A percentile compares a stretch with the other conserved stretches of the same genome.
Conservation (phyloP, 192 early-diverging fungal genomes). For the Chytriomyces hyalinus region DNA sequence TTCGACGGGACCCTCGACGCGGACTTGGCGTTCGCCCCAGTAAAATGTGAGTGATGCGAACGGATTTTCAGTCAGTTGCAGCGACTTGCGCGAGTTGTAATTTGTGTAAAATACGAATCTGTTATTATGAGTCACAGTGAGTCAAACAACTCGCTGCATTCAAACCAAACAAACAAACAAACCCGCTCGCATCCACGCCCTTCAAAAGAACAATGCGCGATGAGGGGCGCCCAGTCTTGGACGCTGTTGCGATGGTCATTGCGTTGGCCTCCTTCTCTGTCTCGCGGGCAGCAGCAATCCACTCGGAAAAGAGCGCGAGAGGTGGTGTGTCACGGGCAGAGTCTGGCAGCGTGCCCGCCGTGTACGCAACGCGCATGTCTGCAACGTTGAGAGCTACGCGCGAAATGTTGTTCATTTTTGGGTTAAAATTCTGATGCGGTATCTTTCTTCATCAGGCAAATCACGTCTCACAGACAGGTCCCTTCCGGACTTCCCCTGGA, state of each 20-base stretch:
- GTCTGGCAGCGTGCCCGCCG: constrained; percentile 20
- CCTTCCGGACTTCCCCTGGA: no score
- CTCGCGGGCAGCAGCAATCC: constrained; percentile 48
- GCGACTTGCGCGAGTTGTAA: constrained; percentile 56
- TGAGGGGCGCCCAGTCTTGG: constrained; percentile 31
- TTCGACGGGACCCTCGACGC: constrained; percentile 54
- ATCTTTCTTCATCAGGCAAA: no score
- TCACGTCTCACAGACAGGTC: no score
- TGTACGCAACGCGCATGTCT: constrained; percentile 29
- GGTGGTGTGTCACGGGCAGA: constrained; percentile 27
- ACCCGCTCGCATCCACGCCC: constrained; percentile 49
- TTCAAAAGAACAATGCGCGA: constrained; percentile 60
- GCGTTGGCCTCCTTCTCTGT: constrained; percentile 55
- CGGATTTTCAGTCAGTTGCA: constrained; percentile 50
- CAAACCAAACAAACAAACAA: not conserved
- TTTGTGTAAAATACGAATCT: constrained; percentile 64
- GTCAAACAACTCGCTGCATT: not conserved
- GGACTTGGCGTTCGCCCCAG: constrained; percentile 57
- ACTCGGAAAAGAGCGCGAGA: constrained; percentile 50
- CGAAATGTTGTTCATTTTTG: no score
- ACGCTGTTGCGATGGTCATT: constrained; percentile 51
- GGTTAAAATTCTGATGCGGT: no score
- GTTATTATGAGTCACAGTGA: not conserved
- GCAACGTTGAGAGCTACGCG: constrained; percentile 7
- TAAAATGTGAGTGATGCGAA: constrained; percentile 52